Percentiles rank a stretch among this genome's conserved stretches.
Conservation (phyloP, 148 eudicot genomes). For the Rhododendron ovatum region DNA sequence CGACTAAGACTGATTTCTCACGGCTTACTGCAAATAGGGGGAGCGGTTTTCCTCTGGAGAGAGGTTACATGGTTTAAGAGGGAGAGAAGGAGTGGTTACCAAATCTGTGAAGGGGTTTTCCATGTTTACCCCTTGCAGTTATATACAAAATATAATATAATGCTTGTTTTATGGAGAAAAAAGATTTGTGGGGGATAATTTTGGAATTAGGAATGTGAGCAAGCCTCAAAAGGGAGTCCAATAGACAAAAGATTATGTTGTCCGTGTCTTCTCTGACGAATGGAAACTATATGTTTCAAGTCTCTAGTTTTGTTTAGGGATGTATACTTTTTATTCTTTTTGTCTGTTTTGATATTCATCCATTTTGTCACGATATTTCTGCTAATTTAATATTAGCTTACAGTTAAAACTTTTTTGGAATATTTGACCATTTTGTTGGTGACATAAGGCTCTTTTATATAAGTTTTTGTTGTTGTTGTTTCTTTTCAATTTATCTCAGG, state of each 20-base stretch:
- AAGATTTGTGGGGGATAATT: too few species aligned
- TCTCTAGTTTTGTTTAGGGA: background rate
- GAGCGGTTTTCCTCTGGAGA: too few species aligned
- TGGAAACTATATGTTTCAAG: background rate
- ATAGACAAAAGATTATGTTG: background rate
- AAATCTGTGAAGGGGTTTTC: too few species aligned
- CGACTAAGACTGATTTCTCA: too few species aligned
- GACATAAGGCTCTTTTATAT: background rate
- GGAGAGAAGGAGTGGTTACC: too few species aligned
- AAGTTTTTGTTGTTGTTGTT: background rate
- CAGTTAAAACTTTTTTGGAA: background rate
- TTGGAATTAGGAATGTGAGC: too few species aligned
- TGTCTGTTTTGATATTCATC: background rate
- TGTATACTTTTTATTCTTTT: background rate
- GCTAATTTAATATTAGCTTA: background rate
- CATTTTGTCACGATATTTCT: background rate
- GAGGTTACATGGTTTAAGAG: too few species aligned
- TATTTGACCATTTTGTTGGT: background rate
- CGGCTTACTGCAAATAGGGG: too few species aligned
- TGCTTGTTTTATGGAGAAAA: too few species aligned
- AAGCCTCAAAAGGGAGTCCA: too few species aligned
- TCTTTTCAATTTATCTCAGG: slow-evolving; percentile 29
- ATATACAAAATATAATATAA: too few species aligned
- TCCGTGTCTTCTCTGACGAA: background rate
- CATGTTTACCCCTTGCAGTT: too few species aligned